Evolutionary conservation across 2,329 filamentous ascomycete species (phyloP), one percentile per base, ranked within the genome.

Genomic region (Mariannaea elegans): DNA sequence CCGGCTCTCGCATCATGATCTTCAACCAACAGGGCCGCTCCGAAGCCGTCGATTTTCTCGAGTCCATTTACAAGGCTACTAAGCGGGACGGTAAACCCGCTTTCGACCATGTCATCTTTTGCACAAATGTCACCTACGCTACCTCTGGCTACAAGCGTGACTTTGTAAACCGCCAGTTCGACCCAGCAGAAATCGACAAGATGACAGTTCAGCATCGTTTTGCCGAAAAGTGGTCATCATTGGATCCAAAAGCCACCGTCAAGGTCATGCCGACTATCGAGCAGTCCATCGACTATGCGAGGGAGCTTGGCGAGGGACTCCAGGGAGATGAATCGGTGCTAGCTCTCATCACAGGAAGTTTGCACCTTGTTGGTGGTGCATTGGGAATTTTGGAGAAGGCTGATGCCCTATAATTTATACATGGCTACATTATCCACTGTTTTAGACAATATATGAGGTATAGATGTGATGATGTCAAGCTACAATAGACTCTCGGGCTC

Each of bases 21-120:
- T 99, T 98, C 83, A 98, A 97, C 76, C 95, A 98, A 76, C 87
- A 89, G 72, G 85, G 84, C 42, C 82, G 84, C 53, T 73, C 77
- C 24, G 82, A 84, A 71, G 79, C 83, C 32, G 74, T 86, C 23
- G 76, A 82, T 53, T 86, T 89, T 48, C 78, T 89, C 12, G 76
- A 78, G 18, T 77, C 78, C 3, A 75, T 88, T 19, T 68, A 80
- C 59, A 69, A 71, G 2, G 73, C 77, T 4, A 72, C 74, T 19
- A 65, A 71, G 36, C 73, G 71, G 58, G 65, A 68, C 0, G 68
- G 67, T 10, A 60, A 63, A 9, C 65, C 74, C 1, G 67, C 77
- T 0, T 94, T 96, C 72, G 87, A 88, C 18, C 87, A 93, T 70
- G 91, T 87, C 49, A 82, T 96, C 49, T 97, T 97, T 78, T 95